These are phyloP conservation scores for Pseudopyrenochaeta lycopersici DNA, from an alignment of 2,329 filamentous ascomycete genomes.

Conservation along the genomic window DNA sequence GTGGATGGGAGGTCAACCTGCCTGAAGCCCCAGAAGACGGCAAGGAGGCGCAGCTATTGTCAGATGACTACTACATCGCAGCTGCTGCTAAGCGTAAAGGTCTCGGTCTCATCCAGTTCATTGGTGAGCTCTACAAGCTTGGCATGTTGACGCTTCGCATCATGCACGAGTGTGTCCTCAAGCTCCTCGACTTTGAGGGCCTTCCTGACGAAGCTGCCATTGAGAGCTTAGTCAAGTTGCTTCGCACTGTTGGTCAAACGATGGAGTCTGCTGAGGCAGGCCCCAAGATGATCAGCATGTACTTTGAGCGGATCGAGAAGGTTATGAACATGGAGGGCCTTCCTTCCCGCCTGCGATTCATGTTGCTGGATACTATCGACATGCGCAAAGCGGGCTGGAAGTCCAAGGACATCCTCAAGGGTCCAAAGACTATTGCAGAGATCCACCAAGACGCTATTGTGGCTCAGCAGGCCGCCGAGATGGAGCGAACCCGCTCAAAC, in stretches of 20 bases:
- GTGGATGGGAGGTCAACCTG: constrained; percentile 92
- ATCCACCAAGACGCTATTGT: constrained; percentile 84
- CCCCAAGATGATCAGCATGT: constrained; percentile 85
- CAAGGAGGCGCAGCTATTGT: constrained; percentile 86
- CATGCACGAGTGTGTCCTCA: constrained; percentile 99
- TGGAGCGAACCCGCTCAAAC: constrained; percentile 65
- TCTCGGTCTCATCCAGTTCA: constrained; percentile 98
- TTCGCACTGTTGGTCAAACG: constrained; percentile 89
- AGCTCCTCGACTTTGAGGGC: constrained; percentile 93
- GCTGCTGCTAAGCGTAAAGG: constrained; percentile 95
- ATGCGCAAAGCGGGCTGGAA: constrained; percentile 80
- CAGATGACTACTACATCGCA: constrained; percentile 94
- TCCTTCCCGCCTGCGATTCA: constrained; percentile 89
- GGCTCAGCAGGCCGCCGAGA: constrained; percentile 82
- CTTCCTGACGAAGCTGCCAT: constrained; percentile 95
- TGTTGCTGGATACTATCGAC: constrained; percentile 95
- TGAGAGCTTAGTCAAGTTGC: constrained; percentile 91
- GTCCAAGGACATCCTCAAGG: constrained; percentile 90
- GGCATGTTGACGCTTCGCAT: constrained; percentile 98
- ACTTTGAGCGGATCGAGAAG: constrained; percentile 87
- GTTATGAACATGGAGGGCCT: constrained; percentile 81
- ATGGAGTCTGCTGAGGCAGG: constrained; percentile 84
- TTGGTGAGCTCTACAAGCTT: constrained; percentile 98
- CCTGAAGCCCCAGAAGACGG: constrained; percentile 78
- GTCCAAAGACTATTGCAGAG: constrained; percentile 94